Percentiles rank a stretch among this genome's conserved stretches.
Conservation (phyloP, 192 early-diverging fungal species). For the Paraglomus occultum region DNA sequence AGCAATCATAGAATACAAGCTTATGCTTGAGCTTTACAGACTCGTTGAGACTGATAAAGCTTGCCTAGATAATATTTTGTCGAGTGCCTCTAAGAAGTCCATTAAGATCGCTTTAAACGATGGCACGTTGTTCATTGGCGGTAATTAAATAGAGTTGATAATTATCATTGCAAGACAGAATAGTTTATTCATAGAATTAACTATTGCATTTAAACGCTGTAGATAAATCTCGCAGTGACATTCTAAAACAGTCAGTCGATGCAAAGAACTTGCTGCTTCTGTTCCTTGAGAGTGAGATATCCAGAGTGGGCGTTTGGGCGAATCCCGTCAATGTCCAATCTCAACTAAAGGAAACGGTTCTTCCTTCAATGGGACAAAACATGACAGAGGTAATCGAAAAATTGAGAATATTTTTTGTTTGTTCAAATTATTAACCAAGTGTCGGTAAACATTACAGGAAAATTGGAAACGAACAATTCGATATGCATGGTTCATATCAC, state of each 20-base stretch:
- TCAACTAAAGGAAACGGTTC: slow-evolving; percentile 11
- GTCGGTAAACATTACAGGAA: slow-evolving; percentile 39
- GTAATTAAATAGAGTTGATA: slow-evolving; percentile 22
- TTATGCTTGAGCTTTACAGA: slow-evolving; percentile 64
- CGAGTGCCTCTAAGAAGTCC: slow-evolving; percentile 38
- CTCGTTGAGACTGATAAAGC: slow-evolving; percentile 62
- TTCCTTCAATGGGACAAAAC: slow-evolving; percentile 32
- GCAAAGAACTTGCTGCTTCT: slow-evolving; percentile 70
- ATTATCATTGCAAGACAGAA: too few relatives aligned
- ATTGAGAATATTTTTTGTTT: not conserved
- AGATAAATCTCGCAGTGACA: slow-evolving; percentile 54
- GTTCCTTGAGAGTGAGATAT: slow-evolving; percentile 87
- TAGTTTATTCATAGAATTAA: too few relatives aligned
- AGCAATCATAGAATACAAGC: slow-evolving; percentile 57
- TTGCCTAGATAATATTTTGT: slow-evolving; percentile 51
- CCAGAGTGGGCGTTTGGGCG: slow-evolving; percentile 80
- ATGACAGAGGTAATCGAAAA: slow-evolving; percentile 36
- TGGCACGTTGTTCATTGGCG: slow-evolving; percentile 36
- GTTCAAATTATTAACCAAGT: not conserved
- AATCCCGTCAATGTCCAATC: slow-evolving; percentile 61
- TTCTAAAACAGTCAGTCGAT: slow-evolving; percentile 46
- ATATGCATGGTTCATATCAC: slow-evolving; percentile 83
- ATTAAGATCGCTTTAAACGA: slow-evolving; percentile 32
- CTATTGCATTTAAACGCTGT: slow-evolving; percentile 31
- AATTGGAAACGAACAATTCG: slow-evolving; percentile 73